Evolutionary conservation across 2,329 filamentous ascomycete species (phyloP).

Genomic region (Fusarium albidum): DNA sequence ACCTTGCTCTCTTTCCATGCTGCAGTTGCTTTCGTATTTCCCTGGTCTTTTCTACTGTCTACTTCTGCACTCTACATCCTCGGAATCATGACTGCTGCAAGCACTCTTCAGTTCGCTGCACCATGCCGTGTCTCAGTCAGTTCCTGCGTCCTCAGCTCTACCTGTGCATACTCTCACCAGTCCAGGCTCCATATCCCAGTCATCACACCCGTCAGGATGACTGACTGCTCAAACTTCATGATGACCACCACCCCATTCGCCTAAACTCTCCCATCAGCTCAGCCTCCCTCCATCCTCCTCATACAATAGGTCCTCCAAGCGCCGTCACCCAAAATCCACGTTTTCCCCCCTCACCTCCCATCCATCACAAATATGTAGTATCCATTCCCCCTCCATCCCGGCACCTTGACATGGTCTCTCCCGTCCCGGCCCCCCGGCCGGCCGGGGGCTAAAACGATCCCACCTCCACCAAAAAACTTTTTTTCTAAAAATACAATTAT

Average conservation of each 20-base stretch:
- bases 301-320: not conserved
- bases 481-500: slow-evolving; percentile 38
- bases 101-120: too few species aligned
- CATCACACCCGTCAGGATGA: too few species aligned
- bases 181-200: too few species aligned
- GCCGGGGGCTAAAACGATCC: slow-evolving; percentile 17
- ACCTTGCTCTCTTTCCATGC: slow-evolving; percentile 23
- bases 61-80: too few species aligned
- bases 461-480: slow-evolving; percentile 1
- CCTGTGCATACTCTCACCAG: too few species aligned
- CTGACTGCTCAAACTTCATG: too few species aligned
- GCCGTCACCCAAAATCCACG: not conserved
- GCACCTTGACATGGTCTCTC: too few species aligned
- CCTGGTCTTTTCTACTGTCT: not conserved
- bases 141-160: too few species aligned
- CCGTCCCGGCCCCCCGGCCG: not conserved
- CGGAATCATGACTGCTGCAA: too few species aligned
- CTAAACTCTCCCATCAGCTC: not conserved
- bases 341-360: not conserved
- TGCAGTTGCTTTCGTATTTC: slow-evolving; percentile 33
- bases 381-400: not conserved
- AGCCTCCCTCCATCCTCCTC: not conserved
- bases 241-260: not conserved
- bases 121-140: too few species aligned
- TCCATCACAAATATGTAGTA: too few species aligned